Base-by-base conservation (phyloP, 192 early-diverging fungal genomes). In the Linnemannia elongata region DNA sequence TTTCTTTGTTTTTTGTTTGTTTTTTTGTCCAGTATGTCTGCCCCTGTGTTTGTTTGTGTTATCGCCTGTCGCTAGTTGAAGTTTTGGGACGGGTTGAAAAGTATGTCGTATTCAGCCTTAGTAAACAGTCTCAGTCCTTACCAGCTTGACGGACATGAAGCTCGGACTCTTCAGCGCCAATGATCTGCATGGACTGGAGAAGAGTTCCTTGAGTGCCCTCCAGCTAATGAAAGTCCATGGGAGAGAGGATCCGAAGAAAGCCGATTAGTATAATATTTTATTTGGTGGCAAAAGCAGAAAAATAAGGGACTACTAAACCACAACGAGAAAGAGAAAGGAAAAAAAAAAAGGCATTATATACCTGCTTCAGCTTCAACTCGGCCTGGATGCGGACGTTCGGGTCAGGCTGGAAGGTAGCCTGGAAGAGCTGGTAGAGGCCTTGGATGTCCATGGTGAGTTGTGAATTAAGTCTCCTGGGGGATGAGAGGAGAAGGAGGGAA, bases 371-470 rank as follows among this genome's bases (percentile, higher is more conserved):
- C 78, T 95, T 93, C 75, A 92, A 80, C 80, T 99, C 97, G 42
- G 96, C 97, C 76, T 92, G 93, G 77, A 95, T 94, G 85, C 96
- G 96, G 27, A 96, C 90, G 74, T 93, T 90, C 15, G 93, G 93
- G 74, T 97, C 96, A 30, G 96, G 93, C 82, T 96, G 93, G 87
- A 95, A 93, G n/a, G 97, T 97, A 27, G 95, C 93, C 79, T 92
- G 92, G 87, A 98, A 96, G 42, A 96, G 89, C 79, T 92, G 89
- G 83, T 95, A 95, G 39, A 95, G 89, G 39, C 87, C 76, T 66
- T 88, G 88, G 38, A 86, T 88, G 79, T 95, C 94, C 94, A 95
- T 95, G 66, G 49, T 85, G 76, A 35, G 27, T 33, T 76, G 39
- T 39, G 33, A 71, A n/a, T n/a, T 41, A 71, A 71, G 20, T 66